Evolutionary conservation across 257 asterid genomes (phyloP).

Genomic region (Cynanchum wilfordii): DNA sequence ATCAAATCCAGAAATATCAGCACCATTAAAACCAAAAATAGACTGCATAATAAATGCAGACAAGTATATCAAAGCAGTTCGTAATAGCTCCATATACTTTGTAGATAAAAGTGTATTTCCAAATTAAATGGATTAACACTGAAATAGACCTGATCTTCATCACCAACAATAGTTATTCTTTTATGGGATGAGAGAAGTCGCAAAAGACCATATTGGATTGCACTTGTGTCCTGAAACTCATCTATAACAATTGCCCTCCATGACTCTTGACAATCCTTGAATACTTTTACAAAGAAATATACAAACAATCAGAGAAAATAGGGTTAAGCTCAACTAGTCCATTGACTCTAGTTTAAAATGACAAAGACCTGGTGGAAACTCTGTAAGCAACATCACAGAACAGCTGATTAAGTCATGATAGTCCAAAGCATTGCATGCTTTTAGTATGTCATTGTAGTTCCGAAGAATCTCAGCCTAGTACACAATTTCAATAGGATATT

Average conservation of each 20-base stretch:
- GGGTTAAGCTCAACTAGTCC: slow-evolving; percentile 8
- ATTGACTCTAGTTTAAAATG: slow-evolving; percentile 12
- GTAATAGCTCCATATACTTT: not conserved
- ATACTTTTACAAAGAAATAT: slow-evolving; percentile 39
- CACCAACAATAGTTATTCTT: slow-evolving; percentile 87
- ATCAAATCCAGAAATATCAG: slow-evolving; percentile 87
- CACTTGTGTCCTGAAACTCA: slow-evolving; percentile 98
- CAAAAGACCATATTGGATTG: slow-evolving; percentile 75
- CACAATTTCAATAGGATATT: slow-evolving; percentile 24
- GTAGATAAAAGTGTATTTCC: not conserved
- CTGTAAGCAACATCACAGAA: slow-evolving; percentile 71
- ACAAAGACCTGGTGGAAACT: slow-evolving; percentile 83
- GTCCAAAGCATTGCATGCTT: slow-evolving; percentile 93
- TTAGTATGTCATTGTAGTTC: slow-evolving; percentile 61
- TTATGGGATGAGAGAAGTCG: slow-evolving; percentile 71
- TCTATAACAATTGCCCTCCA: slow-evolving; percentile 88
- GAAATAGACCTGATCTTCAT: slow-evolving; percentile 86
- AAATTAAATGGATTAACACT: slow-evolving; percentile 14
- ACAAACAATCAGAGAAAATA: slow-evolving; percentile 20
- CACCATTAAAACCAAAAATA: slow-evolving; percentile 93
- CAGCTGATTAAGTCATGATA: slow-evolving; percentile 88
- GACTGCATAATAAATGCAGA: slow-evolving; percentile 45
- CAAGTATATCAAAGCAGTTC: not conserved
- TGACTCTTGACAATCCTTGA: slow-evolving; percentile 63
- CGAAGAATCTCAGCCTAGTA: slow-evolving; percentile 77